Base-by-base conservation (phyloP, 192 early-diverging fungal genomes). In the Diversispora epigaea region DNA sequence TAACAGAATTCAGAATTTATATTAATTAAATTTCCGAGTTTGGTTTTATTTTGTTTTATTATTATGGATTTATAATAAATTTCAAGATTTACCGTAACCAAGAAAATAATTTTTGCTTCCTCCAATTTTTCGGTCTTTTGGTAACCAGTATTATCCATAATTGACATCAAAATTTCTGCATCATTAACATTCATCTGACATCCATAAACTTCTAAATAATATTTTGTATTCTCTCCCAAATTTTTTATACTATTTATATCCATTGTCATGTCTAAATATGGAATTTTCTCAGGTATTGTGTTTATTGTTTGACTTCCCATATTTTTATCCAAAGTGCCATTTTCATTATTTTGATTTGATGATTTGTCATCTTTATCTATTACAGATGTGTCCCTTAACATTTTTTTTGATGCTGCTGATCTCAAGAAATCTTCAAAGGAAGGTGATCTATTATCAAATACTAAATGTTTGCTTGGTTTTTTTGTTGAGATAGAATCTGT, bases 151-250 rank as follows among this genome's bases (percentile, higher is more conserved):
- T 84, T 82, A 64, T 88, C 85, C 81, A 93, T 82, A 22, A 93
- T 89, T 0, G 90, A 80, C 84, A 89, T 93, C 68, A 93, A 79
- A 58, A 93, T 91, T 77, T 93, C 91, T 0, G 91, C 91, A 71
- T 93, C 91, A 75, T 88, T 93, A 66, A 91, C 88, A 71, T 93
- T 93, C 91, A 93, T 92, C 80, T 93, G 91, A 74, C 91, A 93
- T 10, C 91, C 91, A 74, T 93, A 93, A 43, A 93, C 91, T 75
- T 93, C 91, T 9, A 93, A 86, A 78, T 86, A 90, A 73, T 87
- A 93, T 68, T 87, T 90, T 56, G 86, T 82, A 3, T 87, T 87
- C 60, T 81, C 78, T 4, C 90, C 91, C 79, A 83, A 84, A 19
- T 72, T 77, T 9, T 67, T 79, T 0, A 79, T 79, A 32, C 77